phyloP scores from a whole-genome alignment of 2,329 filamentous ascomycete genomes.

The Hirsutella rhossiliensis region DNA sequence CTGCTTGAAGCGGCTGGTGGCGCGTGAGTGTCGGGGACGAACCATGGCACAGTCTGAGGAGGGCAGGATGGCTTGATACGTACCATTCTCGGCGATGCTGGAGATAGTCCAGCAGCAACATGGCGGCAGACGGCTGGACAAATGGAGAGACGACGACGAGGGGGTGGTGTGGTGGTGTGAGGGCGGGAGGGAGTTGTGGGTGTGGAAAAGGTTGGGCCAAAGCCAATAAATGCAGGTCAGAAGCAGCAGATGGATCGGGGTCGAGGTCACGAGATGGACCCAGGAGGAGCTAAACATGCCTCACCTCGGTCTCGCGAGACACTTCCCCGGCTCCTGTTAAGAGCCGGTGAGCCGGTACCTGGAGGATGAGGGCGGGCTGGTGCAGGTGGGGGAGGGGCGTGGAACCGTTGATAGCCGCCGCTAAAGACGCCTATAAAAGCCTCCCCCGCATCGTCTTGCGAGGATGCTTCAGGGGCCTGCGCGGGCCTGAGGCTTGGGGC shows the following conservation, averaged over 20 bases:
- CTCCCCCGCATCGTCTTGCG: not conserved
- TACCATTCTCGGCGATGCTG: conserved; percentile 62
- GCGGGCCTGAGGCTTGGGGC: too few species aligned
- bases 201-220: not conserved
- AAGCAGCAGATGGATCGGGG: not conserved
- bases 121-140: conserved; percentile 7
- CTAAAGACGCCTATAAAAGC: not conserved
- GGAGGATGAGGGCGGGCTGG: not conserved
- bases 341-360: not conserved
- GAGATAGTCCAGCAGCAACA: conserved; percentile 45
- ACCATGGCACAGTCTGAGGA: not conserved
- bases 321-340: not conserved
- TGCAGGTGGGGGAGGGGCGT: not conserved
- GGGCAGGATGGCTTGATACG: not conserved
- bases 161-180: not conserved
- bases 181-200: not conserved
- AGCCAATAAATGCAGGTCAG: conserved; percentile 1
- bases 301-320: too few species aligned
- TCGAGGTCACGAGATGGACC: conserved; percentile 5
- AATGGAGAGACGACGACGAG: not conserved
- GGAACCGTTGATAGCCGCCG: conserved; percentile 5
- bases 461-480: too few species aligned
- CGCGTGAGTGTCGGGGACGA: not conserved
- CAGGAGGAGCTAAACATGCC: too few species aligned
- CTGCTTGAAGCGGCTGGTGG: conserved; percentile 62